Base-by-base conservation (phyloP, 2,329 filamentous ascomycete species). In the Chrysoporthe puriensis region DNA sequence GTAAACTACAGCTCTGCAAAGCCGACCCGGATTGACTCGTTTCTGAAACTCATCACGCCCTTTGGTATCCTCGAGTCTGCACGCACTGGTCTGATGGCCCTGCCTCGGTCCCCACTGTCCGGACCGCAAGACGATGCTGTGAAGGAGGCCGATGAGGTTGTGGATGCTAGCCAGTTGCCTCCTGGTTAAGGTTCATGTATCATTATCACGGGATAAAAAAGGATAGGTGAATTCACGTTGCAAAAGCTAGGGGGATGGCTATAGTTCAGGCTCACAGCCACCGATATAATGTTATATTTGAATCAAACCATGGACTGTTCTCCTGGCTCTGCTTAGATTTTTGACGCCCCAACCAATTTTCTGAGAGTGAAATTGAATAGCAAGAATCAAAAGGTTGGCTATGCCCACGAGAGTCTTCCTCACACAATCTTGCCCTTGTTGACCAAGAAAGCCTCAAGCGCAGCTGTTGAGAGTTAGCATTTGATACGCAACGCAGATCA, bases 51-150 rank as follows among this genome's bases (percentile, higher is more conserved):
- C 70, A 90, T 99, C 76, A 86, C 89, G 67, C 95, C 95, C 14
- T 99, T 98, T 78, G 96, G 96, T 76, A 97, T 99, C 73, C 86
- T 99, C 63, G 96, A 99, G 83, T 97, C 94, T 62, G 94, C 95
- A 63, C 89, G 96, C 70, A 98, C 96, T 67, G 96, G 96, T 79
- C 86, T 99, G 68, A 99, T 98, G 95, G 96, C 96, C 60, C 85
- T 99, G 72, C 96, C 96, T 67, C 91, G 96, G 73, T 97, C 96
- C 46, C 96, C 96, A 50, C 88, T 99, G 59, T 88, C 92, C 70
- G 91, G 88, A 68, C 86, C 88, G 34, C 87, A 86, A 64, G 93
- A 95, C 71, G 88, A 87, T 26, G 78, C 89, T 13, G 69, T 83
- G 43, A 97, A 96, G 84, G 95, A 98, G 68, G 93, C 95, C 8